A percentile compares a stretch with the other conserved stretches of the same genome.
phyloP scores from a whole-genome alignment of 2,329 filamentous ascomycete genomes.

The Aureobasidium sp. region DNA sequence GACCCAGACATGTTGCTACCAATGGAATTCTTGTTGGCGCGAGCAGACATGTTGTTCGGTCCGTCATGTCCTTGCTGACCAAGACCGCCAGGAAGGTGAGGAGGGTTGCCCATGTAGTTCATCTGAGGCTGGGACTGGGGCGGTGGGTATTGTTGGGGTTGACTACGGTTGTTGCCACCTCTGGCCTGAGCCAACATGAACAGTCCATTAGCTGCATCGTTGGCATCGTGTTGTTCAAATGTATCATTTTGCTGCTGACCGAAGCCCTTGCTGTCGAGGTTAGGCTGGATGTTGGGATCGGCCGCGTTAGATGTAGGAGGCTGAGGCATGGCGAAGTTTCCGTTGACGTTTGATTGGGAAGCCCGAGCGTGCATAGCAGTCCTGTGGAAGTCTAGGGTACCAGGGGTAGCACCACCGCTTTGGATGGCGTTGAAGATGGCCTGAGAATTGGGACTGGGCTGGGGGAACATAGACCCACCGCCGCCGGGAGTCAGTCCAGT shows the following conservation, averaged over 20 bases:
- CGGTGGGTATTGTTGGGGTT: constrained; percentile 40
- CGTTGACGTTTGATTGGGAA: constrained; percentile 35
- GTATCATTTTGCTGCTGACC: constrained; percentile 46
- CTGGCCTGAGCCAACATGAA: constrained; percentile 78
- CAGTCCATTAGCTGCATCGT: constrained; percentile 89
- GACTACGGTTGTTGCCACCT: constrained; percentile 48
- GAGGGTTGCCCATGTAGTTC: constrained; percentile 26
- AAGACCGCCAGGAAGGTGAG: constrained; percentile 43
- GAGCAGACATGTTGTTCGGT: constrained; percentile 22
- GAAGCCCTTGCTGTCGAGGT: constrained; percentile 20
- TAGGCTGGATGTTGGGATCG: constrained; percentile 33
- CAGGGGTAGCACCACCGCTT: constrained; percentile 77
- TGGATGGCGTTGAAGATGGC: constrained; percentile 73
- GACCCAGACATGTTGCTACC: constrained; percentile 54
- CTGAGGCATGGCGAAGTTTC: constrained; percentile 34
- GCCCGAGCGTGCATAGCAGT: constrained; percentile 78
- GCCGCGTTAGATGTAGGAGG: constrained; percentile 39
- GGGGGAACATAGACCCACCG: constrained; percentile 95
- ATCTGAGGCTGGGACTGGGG: constrained; percentile 33
- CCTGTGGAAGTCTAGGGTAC: constrained; percentile 88
- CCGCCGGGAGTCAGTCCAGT: constrained; percentile 91
- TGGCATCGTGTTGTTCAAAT: constrained; percentile 81
- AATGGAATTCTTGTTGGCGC: constrained; percentile 42
- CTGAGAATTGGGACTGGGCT: constrained; percentile 78
- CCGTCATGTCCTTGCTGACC: constrained; percentile 27